Evolutionary conservation across 1,284 basidiomycete genomes (phyloP).

Genomic region (Mrakiaceae sp.): DNA sequence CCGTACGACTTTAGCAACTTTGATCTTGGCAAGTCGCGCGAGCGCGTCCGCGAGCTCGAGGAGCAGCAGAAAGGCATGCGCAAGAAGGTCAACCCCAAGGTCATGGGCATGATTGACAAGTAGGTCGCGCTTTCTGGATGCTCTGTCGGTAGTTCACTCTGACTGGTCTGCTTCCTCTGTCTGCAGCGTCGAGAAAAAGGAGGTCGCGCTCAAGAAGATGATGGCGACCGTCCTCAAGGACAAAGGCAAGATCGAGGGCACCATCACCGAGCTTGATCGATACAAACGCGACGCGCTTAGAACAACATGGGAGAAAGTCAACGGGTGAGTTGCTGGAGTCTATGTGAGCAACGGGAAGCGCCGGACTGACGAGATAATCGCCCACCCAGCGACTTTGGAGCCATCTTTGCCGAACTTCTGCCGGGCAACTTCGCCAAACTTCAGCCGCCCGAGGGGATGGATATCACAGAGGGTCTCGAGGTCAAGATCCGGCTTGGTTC

Average conservation of each 20-base stretch:
- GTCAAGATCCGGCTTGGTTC: slow-evolving; percentile 90
- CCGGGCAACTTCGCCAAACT: slow-evolving; percentile 96
- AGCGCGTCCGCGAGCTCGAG: slow-evolving; percentile 65
- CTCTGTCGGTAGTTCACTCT: neutral
- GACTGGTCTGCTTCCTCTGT: neutral
- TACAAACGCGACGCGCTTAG: slow-evolving; percentile 89
- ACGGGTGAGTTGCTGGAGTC: slow-evolving; percentile 46
- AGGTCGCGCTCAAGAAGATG: slow-evolving; percentile 76
- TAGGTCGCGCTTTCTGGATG: slow-evolving; percentile 33
- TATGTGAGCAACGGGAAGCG: too few species aligned
- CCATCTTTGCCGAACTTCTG: slow-evolving; percentile 88
- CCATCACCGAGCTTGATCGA: slow-evolving; percentile 82
- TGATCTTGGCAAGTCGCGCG: slow-evolving; percentile 53
- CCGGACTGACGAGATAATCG: too few species aligned
- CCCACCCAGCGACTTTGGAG: slow-evolving; percentile 75
- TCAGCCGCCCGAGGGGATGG: slow-evolving; percentile 84
- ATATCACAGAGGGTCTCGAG: slow-evolving; percentile 88
- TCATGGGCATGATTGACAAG: slow-evolving; percentile 93
- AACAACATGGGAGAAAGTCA: slow-evolving; percentile 94
- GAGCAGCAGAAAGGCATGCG: slow-evolving; percentile 74
- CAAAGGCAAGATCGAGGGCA: slow-evolving; percentile 90
- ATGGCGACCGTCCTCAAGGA: slow-evolving; percentile 81
- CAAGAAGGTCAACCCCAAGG: slow-evolving; percentile 92
- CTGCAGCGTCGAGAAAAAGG: slow-evolving; percentile 84
- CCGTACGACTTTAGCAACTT: slow-evolving; percentile 73